Evolutionary conservation across 257 asterid species (phyloP).

Genomic region (Thymus quinquecostatus): DNA sequence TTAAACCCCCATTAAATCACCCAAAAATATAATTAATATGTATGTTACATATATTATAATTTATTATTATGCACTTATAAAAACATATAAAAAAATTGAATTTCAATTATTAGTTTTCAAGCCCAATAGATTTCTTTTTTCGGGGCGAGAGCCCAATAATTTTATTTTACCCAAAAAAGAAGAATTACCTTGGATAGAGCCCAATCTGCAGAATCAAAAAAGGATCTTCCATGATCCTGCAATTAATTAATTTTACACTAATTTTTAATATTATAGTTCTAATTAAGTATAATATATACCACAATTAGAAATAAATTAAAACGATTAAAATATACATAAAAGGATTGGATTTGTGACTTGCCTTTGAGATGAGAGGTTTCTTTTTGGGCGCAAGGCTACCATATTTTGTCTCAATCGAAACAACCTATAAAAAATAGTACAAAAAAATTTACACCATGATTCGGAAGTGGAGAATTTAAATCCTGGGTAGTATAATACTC

Average conservation of each 20-base stretch:
- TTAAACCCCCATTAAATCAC: background rate
- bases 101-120: too few relatives aligned
- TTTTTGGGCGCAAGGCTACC: slow-evolving; percentile 73
- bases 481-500: too few relatives aligned
- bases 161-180: background rate
- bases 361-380: slow-evolving; percentile 79
- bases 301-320: too few relatives aligned
- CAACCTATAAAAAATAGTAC: slow-evolving; percentile 24
- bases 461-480: too few relatives aligned
- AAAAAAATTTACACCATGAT: too few relatives aligned
- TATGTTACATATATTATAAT: too few relatives aligned
- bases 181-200: slow-evolving; percentile 61
- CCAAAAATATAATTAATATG: too few relatives aligned
- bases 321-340: background rate
- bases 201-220: slow-evolving; percentile 86
- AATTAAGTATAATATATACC: background rate
- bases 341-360: slow-evolving; percentile 39
- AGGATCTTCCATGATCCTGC: slow-evolving; percentile 67
- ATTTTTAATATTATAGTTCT: background rate
- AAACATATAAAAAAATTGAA: too few relatives aligned
- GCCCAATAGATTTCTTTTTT: too few relatives aligned
- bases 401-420: slow-evolving; percentile 48
- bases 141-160: too few relatives aligned
- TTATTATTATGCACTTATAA: too few relatives aligned
- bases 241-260: background rate